Percentiles rank a stretch among this genome's conserved stretches.
Conservation (phyloP, 495 filamentous ascomycete species). For the Aspergillus nidulans region DNA sequence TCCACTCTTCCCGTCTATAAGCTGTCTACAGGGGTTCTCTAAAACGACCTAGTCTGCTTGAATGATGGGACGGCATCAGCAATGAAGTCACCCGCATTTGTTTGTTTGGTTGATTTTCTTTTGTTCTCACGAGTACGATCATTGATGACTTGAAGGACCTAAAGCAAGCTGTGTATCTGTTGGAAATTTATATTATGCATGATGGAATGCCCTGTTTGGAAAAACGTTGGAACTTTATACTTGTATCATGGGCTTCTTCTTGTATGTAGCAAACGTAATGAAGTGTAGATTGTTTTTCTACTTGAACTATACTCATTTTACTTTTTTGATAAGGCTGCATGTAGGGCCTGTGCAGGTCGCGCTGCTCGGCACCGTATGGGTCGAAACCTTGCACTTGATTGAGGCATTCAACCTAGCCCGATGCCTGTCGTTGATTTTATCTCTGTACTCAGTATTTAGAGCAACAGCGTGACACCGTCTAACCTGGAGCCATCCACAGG, state of each 20-base stretch:
- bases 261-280: constrained; percentile 23
- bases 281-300: constrained; percentile 13
- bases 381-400: too few relatives aligned
- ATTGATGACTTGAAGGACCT: constrained; percentile 19
- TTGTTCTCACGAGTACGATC: constrained; percentile 17
- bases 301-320: too few relatives aligned
- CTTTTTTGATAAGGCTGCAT: too few relatives aligned
- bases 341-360: too few relatives aligned
- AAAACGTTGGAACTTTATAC: constrained; percentile 10
- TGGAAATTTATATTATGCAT: constrained; percentile 18
- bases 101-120: not conserved
- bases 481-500: too few relatives aligned
- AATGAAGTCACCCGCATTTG: constrained; percentile 13
- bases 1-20: constrained; percentile 74
- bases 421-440: too few relatives aligned
- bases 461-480: too few relatives aligned
- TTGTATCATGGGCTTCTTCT: constrained; percentile 21
- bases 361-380: too few relatives aligned
- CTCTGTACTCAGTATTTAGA: too few relatives aligned
- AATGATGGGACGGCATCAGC: not conserved
- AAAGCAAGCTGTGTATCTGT: constrained; percentile 15
- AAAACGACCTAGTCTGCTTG: not conserved
- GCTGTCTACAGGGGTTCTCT: constrained; percentile 14
- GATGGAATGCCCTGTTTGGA: constrained; percentile 18
- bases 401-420: too few relatives aligned